Base-by-base conservation (phyloP, 495 filamentous ascomycete species). In the Gamarada debralockiae region DNA sequence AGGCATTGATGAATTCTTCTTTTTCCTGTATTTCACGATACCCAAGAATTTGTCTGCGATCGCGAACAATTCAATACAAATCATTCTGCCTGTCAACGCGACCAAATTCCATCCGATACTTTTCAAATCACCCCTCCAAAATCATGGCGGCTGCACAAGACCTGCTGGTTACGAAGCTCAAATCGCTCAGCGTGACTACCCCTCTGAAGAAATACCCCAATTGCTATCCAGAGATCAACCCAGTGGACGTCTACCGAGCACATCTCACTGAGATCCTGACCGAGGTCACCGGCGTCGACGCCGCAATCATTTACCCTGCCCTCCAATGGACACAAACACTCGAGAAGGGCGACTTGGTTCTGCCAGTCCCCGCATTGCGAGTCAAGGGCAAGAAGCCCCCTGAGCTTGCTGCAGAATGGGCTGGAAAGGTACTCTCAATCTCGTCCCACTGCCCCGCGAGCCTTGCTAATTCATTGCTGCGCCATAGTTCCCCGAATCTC, bases 301-400 rank as follows among this genome's bases (percentile, higher is more conserved):
- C 81, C 2, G 75, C 75, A 43, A 80, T 90, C 65, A 89, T 98
- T 63, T 95, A 87, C 62, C 73, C 83, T 17, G 80, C 82, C 24
- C 69, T 97, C 29, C 73, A 81, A 63, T 96, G 89, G 90, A 96
- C 92, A 13, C 75, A 79, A 56, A 82, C 82, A 42, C 72, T 95
- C 23, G 92, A 96, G 52, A 95, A 95, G 76, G 92, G 92, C 55
- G 92, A 97, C 65, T 70, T 97, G 57, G 73, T 85, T 40, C 72
- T 96, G 31, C 82, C 92, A 45, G 84, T 89, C 27, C 85, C 92
- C 7, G 78, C 91, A 12, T 73, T 97, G 46, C 78, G 87, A 44
- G 73, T 95, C 53, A 92, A 93, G 71, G 84, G 86, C 49, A 83
- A 82, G 71, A 95, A 92, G 60, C 89, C 89, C 9, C 69, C 79